phyloP scores from a whole-genome alignment of 371 early-diverging fungal genomes.

The Mucor irregularis region DNA sequence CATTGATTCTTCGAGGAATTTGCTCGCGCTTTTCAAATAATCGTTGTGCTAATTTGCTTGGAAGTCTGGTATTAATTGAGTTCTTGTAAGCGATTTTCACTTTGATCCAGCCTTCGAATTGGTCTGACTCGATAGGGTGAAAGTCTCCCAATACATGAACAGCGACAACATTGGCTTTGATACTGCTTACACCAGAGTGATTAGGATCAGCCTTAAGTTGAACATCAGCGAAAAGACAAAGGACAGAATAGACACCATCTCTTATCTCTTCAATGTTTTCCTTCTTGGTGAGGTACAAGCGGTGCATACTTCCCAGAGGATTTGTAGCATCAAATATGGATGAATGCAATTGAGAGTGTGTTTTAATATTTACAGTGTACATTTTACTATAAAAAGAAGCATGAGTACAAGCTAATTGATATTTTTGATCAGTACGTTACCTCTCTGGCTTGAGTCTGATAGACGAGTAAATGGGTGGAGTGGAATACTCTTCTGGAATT shows the following conservation, averaged over 20 bases:
- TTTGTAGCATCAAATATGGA: background rate
- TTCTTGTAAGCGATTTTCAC: slow-evolving; percentile 10
- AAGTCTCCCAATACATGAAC: slow-evolving; percentile 38
- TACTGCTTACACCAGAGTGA: slow-evolving; percentile 2
- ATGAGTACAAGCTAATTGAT: background rate
- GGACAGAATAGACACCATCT: slow-evolving; percentile 17
- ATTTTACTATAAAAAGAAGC: background rate
- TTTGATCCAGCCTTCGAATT: slow-evolving; percentile 22
- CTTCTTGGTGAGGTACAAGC: slow-evolving; percentile 36
- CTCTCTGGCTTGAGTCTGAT: slow-evolving; percentile 5
- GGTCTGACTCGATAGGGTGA: background rate
- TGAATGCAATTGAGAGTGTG: background rate
- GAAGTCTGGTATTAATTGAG: background rate
- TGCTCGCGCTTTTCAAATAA: background rate
- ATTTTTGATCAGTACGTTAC: background rate
- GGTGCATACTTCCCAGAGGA: background rate
- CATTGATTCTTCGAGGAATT: background rate
- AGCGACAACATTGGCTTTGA: slow-evolving; percentile 26
- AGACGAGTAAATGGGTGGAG: slow-evolving; percentile 16
- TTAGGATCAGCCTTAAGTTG: background rate
- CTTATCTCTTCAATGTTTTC: slow-evolving; percentile 26
- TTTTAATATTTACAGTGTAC: slow-evolving; percentile 8
- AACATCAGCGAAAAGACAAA: slow-evolving; percentile 29
- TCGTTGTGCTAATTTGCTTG: background rate
- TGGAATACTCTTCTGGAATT: slow-evolving; percentile 7